Conservation (phyloP, 352 stramenopile species). For the Peronospora belbahrii region DNA sequence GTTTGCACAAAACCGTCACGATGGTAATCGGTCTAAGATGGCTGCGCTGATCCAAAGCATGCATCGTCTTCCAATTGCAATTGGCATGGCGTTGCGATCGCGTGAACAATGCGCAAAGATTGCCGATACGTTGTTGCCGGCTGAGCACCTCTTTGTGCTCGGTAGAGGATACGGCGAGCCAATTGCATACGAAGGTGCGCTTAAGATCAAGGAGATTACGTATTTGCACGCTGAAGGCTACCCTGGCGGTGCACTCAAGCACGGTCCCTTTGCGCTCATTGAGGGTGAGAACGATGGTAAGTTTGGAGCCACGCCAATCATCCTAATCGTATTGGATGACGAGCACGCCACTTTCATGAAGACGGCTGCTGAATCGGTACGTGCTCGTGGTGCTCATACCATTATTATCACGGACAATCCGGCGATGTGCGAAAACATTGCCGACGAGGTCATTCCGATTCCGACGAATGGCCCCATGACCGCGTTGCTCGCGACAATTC, state of each 20-base stretch:
- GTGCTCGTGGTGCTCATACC: slow-evolving; percentile 91
- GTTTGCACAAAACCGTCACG: slow-evolving; percentile 86
- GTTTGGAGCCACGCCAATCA: slow-evolving; percentile 94
- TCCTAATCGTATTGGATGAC: slow-evolving; percentile 96
- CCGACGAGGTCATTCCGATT: slow-evolving; percentile 92
- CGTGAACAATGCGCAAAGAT: slow-evolving; percentile 87
- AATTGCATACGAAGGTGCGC: slow-evolving; percentile 93
- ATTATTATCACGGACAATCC: slow-evolving; percentile 98
- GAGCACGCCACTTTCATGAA: slow-evolving; percentile 94
- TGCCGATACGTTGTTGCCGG: slow-evolving; percentile 80
- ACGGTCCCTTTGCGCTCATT: slow-evolving; percentile 98
- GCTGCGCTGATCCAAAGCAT: slow-evolving; percentile 91
- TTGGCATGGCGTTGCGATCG: slow-evolving; percentile 94
- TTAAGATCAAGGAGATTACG: slow-evolving; percentile 99
- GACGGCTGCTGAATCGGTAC: slow-evolving; percentile 93
- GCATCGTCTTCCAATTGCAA: slow-evolving; percentile 95
- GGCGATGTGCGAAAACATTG: slow-evolving; percentile 88
- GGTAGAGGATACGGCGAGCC: slow-evolving; percentile 91
- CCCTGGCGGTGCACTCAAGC: slow-evolving; percentile 95
- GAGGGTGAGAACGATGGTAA: slow-evolving; percentile 90
- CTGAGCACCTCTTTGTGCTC: slow-evolving; percentile 94
- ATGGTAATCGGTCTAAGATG: slow-evolving; percentile 82
- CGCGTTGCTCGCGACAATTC: slow-evolving; percentile 92
- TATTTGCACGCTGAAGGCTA: slow-evolving; percentile 98
- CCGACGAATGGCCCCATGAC: slow-evolving; percentile 95